A percentile compares a stretch with the other conserved stretches of the same genome.
These are phyloP conservation scores for Pyronema omphalodes DNA, from an alignment of 495 filamentous ascomycete genomes.

Conservation along the genomic window DNA sequence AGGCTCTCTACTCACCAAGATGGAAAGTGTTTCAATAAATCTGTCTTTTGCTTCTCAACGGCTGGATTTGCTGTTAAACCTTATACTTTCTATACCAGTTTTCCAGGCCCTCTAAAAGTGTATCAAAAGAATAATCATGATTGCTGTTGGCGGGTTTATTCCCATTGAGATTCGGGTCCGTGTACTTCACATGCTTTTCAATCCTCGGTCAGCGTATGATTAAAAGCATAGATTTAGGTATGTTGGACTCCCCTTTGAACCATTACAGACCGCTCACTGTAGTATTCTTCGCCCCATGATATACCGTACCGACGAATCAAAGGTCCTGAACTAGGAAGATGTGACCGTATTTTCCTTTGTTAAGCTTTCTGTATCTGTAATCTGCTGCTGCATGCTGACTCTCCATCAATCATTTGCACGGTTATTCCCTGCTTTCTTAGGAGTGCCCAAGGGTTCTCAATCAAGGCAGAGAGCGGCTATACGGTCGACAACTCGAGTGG, in stretches of 20 bases:
- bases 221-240: too few species aligned
- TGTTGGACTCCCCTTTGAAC: too few species aligned
- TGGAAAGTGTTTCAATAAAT: slow-evolving; percentile 16
- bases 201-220: neutral
- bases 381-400: slow-evolving; percentile 33
- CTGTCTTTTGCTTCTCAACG: slow-evolving; percentile 22
- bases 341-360: slow-evolving; percentile 29
- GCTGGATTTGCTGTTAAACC: slow-evolving; percentile 33
- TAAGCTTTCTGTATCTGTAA: slow-evolving; percentile 32
- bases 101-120: slow-evolving; percentile 31
- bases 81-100: slow-evolving; percentile 33
- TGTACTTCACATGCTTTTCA: slow-evolving; percentile 2
- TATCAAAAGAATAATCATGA: slow-evolving; percentile 27
- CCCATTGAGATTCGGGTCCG: slow-evolving; percentile 32
- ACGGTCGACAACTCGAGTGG: neutral
- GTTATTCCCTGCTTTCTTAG: slow-evolving; percentile 24
- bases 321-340: slow-evolving; percentile 2
- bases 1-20: slow-evolving; percentile 5
- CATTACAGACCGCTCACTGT: too few species aligned
- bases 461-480: neutral
- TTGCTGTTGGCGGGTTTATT: slow-evolving; percentile 32
- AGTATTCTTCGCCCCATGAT: slow-evolving; percentile 3
- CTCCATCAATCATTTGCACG: slow-evolving; percentile 27
- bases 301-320: slow-evolving; percentile 5
- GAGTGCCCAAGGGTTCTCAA: neutral